Evolutionary conservation across 768 basidiomycete species (phyloP), one percentile per base, ranked within the genome.

Genomic region (Pulveroboletus sp.): DNA sequence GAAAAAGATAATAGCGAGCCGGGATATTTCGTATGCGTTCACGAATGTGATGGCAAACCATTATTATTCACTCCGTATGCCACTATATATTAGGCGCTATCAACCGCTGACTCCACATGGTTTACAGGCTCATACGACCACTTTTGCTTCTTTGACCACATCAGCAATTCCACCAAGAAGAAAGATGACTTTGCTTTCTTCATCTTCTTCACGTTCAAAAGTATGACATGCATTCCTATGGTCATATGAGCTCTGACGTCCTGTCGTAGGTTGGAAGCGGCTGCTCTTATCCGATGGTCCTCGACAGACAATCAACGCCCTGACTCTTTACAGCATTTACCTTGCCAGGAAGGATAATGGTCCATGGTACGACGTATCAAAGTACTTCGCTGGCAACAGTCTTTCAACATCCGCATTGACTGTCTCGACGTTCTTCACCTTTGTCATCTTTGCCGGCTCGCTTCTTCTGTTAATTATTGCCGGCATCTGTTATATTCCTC

Each of bases 141-240:
- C 66, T 97, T 97, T 68, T 98, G 97, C 70, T 94, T 99, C 76
- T 98, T 98, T 67, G 86, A 90, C 58, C 93, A 97, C 59, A 97
- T 99, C 69, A 85, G 84, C 63, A 86, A 90, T 63, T 98, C 97
- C 23, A 94, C 93, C 25, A 97, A 95, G 78, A 84, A 82, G 53
- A 94, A 87, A 68, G 97, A 99, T 65, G 92, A 97, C 63, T 94
- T 99, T 69, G 94, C 95, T 29, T 98, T 98, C 78, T 99, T 97
- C 70, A 82, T 98, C 64, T 99, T 98, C 82, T 99, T 99, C 72
- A 89, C 88, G 1, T 98, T 99, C 80, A 99, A 99, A 77, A 95
- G 95, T 90, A 52, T 45, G 84, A 7, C 41, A 19, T 43, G 16
- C 14, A 37, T 39, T 29, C 19, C 12, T 42, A 17, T 40, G n/a